Evolutionary conservation across 2,329 filamentous ascomycete species (phyloP).

Genomic region (Scleromitrula shiraiana): DNA sequence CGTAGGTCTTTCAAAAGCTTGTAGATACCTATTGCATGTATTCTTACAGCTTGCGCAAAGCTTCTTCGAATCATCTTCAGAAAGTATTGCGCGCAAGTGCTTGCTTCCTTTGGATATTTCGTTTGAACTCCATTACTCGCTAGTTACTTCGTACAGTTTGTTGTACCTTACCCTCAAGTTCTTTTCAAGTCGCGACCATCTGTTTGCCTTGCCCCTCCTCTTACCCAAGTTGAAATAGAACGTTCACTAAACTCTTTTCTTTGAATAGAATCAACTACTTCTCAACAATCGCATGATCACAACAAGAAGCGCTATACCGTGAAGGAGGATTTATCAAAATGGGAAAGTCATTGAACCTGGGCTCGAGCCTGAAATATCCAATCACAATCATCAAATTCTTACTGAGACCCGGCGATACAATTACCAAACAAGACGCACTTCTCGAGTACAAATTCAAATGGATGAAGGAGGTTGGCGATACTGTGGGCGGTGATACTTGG

Average conservation of each 20-base stretch:
- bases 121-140: no score
- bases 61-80: constrained; percentile 10
- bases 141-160: no score
- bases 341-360: constrained; percentile 44
- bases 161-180: neutral
- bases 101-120: neutral
- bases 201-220: neutral
- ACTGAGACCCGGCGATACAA: constrained; percentile 63
- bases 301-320: constrained; percentile 14
- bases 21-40: constrained; percentile 20
- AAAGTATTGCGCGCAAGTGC: neutral
- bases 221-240: no score
- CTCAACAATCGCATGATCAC: constrained; percentile 26
- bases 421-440: constrained; percentile 69
- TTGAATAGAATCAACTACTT: constrained; percentile 9
- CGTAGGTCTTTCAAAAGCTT: constrained; percentile 29
- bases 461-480: constrained; percentile 67
- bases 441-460: constrained; percentile 85
- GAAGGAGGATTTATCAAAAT: constrained; percentile 31
- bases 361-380: constrained; percentile 73
- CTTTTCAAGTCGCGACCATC: neutral
- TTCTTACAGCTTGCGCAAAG: constrained; percentile 16
- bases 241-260: constrained; percentile 12
- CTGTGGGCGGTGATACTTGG: constrained; percentile 51
- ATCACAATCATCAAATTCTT: constrained; percentile 85